These are phyloP conservation scores for Sclerotinia minor DNA, from an alignment of 2,329 filamentous ascomycete species.

Conservation along the genomic window DNA sequence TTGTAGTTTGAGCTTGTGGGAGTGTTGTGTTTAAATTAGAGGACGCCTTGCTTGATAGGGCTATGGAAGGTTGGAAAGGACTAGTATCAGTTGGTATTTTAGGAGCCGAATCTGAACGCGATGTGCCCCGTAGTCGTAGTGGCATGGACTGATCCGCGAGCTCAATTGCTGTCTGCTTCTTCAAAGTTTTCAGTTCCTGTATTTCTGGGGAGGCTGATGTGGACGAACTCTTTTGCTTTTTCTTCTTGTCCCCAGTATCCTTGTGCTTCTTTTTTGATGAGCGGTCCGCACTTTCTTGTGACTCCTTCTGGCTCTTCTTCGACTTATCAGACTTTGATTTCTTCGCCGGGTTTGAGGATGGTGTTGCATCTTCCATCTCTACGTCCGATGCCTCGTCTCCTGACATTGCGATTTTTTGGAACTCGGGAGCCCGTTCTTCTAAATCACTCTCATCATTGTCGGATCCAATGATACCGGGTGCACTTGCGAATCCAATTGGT, in stretches of 20 bases:
- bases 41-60: not conserved
- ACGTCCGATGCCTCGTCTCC: slow-evolving; percentile 26
- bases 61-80: not conserved
- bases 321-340: slow-evolving; percentile 19
- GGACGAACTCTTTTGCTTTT: slow-evolving; percentile 33
- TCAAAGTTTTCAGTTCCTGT: slow-evolving; percentile 13
- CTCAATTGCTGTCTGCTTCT: slow-evolving; percentile 12
- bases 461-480: slow-evolving; percentile 45
- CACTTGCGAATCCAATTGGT: slow-evolving; percentile 60
- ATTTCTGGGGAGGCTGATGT: not conserved
- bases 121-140: not conserved
- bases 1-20: not conserved
- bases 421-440: slow-evolving; percentile 28
- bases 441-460: slow-evolving; percentile 29
- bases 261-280: slow-evolving; percentile 36
- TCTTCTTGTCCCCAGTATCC: slow-evolving; percentile 30
- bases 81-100: slow-evolving; percentile 13
- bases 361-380: slow-evolving; percentile 31
- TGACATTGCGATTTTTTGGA: slow-evolving; percentile 10
- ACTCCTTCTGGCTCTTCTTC: slow-evolving; percentile 24
- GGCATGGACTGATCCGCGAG: slow-evolving; percentile 5
- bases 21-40: not conserved
- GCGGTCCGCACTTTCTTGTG: slow-evolving; percentile 20
- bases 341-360: slow-evolving; percentile 22
- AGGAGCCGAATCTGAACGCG: slow-evolving; percentile 6